A percentile compares a stretch with the other conserved stretches of the same genome.
Evolutionary conservation across 352 stramenopile species (phyloP).

Genomic region (Pythium pyrilobum): DNA sequence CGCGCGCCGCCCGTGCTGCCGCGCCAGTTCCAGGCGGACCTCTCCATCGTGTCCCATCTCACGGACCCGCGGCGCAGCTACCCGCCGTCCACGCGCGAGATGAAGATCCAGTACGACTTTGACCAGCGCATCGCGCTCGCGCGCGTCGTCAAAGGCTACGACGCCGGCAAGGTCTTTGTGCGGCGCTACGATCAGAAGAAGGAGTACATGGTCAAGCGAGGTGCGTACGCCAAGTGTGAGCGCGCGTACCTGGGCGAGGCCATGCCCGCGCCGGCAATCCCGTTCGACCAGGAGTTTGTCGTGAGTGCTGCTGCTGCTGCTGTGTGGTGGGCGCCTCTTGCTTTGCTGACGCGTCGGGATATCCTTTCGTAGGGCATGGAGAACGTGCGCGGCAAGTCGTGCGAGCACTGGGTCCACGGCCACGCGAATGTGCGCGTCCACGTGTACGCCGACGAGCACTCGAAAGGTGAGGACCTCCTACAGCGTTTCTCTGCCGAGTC

Average conservation of each 20-base stretch:
- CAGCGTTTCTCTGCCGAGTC: too few relatives aligned
- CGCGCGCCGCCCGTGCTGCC: conserved; percentile 32
- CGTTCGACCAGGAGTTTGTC: conserved; percentile 43
- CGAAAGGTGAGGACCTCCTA: conserved; percentile 20
- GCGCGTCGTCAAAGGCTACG: conserved; percentile 53
- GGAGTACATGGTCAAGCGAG: conserved; percentile 75
- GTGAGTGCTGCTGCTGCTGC: conserved; percentile 11
- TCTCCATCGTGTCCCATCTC: conserved; percentile 55
- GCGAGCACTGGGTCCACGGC: conserved; percentile 61
- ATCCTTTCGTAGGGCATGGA: conserved; percentile 46
- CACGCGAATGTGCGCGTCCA: conserved; percentile 48
- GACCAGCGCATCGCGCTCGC: conserved; percentile 51
- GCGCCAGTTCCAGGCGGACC: conserved; percentile 52
- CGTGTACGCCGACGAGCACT: conserved; percentile 45
- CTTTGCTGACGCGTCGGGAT: too few relatives aligned
- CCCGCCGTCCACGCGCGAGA: conserved; percentile 45
- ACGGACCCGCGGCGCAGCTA: conserved; percentile 50
- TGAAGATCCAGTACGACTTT: conserved; percentile 63
- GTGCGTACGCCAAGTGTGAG: conserved; percentile 61
- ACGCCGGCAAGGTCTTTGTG: conserved; percentile 66
- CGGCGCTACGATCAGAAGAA: conserved; percentile 62
- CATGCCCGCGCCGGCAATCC: conserved; percentile 54
- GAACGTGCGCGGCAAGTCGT: conserved; percentile 45
- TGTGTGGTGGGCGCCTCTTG: too few relatives aligned
- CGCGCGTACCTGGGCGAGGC: conserved; percentile 60